Percentiles rank a stretch among this genome's conserved stretches.
phyloP scores from a whole-genome alignment of 148 eudicot species.

The Linanthus parryae region DNA sequence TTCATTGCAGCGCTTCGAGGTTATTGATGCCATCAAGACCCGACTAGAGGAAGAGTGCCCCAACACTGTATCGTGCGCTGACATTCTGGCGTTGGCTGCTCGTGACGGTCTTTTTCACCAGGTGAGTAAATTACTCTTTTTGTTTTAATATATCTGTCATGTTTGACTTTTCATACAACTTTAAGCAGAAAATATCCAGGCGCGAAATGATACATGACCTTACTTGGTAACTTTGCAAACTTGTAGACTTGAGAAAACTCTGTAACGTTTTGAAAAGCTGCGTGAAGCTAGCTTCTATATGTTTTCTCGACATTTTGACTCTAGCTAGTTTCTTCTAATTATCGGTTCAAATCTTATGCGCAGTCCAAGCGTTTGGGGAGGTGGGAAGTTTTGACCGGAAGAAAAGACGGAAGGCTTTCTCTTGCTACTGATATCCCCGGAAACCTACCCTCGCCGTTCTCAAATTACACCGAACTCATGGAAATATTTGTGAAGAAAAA shows the following conservation, averaged over 20 bases:
- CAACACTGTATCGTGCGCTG: constrained; percentile 50
- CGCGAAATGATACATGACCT: no score
- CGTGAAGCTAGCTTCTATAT: no score
- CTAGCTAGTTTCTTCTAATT: no score
- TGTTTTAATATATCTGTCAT: no score
- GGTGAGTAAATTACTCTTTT: constrained; percentile 6
- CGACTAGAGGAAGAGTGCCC: constrained; percentile 49
- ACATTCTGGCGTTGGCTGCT: constrained; percentile 37
- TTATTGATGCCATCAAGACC: constrained; percentile 41
- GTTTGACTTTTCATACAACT: no score
- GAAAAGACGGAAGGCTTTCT: constrained; percentile 21
- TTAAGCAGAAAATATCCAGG: no score
- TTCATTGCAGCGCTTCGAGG: constrained; percentile 39
- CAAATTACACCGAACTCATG: constrained; percentile 9
- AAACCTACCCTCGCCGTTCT: constrained; percentile 6
- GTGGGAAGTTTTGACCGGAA: constrained; percentile 20
- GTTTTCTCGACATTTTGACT: no score
- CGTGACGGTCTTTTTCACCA: constrained; percentile 22
- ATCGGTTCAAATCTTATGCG: no score
- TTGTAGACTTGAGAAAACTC: no score
- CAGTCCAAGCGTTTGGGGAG: not conserved
- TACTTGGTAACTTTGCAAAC: no score
- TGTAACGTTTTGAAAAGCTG: no score
- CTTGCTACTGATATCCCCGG: constrained; percentile 5
- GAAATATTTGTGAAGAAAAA: constrained; percentile 3